phyloP scores from a whole-genome alignment of 192 early-diverging fungal genomes.

The Backusella luteola region DNA sequence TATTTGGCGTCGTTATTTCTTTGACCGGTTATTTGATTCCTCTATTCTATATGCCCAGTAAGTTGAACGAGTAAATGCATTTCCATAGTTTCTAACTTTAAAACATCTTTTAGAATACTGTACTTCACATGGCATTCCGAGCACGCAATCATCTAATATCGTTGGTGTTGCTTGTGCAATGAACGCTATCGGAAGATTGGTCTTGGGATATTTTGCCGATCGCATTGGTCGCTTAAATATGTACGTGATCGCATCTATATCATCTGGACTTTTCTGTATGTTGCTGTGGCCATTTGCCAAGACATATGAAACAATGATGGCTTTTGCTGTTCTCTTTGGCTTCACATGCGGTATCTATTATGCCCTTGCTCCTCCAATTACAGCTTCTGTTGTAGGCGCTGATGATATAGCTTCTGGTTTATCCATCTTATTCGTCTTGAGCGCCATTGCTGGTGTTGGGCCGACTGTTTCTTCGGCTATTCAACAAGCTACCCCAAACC shows the following conservation, averaged over 20 bases:
- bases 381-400: constrained; percentile 25
- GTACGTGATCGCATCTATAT: constrained; percentile 14
- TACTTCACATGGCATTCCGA: constrained; percentile 14
- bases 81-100: neutral
- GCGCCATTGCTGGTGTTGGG: constrained; percentile 17
- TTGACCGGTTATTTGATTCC: constrained; percentile 45
- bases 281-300: constrained; percentile 32
- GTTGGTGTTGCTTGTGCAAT: constrained; percentile 27
- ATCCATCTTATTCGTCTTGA: constrained; percentile 20
- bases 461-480: constrained; percentile 28
- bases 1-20: constrained; percentile 24
- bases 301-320: constrained; percentile 25
- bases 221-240: constrained; percentile 33
- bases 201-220: constrained; percentile 31
- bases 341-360: constrained; percentile 30
- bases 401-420: constrained; percentile 23
- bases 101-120: constrained; percentile 22
- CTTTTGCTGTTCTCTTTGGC: constrained; percentile 30
- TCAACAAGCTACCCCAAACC: constrained; percentile 7
- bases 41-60: constrained; percentile 37
- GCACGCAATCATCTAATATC: constrained; percentile 16
- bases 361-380: constrained; percentile 34
- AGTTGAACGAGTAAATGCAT: neutral
- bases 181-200: constrained; percentile 27
- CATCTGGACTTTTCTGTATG: constrained; percentile 24